Base-by-base conservation (phyloP, 1,284 basidiomycete genomes). In the Ceratobasidium sp. region DNA sequence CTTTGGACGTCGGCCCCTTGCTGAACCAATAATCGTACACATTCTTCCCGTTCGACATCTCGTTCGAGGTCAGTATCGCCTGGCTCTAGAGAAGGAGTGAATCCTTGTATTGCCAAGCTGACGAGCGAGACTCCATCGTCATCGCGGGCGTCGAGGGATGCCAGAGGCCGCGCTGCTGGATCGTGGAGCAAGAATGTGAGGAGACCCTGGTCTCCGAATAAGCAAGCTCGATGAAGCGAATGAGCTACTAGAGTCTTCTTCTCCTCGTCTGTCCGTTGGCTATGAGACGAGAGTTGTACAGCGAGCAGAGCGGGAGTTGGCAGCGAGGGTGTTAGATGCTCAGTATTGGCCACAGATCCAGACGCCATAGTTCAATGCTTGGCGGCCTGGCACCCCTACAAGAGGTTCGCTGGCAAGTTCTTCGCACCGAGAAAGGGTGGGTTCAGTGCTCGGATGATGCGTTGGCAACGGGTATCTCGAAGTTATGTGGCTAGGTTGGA, bases 21-120 rank as follows among this genome's bases (percentile, higher is more conserved):
- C 62, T 90, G 88, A 20, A 96, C 90, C 48, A 98, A 87, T 59
- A 95, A 84, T 70, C 96, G 87, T 1, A 97, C 93, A 78, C 92
- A 94, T 84, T 98, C 96, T 84, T 97, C 95, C 79, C 93, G 88
- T 82, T 96, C 95, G 18, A 95, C 88, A 78, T 94, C 93, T 80
- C 91, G 89, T 79, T 95, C 93, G n/a, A 89, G 88, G 78, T 94
- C 93, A 30, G 55, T 50, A 69, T 91, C 90, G 30, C 94, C 94
- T 48, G 55, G 70, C 27, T 73, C 57, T 18, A 73, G 44, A 10
- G 35, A 60, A 23, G 70, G 70, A 10, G 70, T 73, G 83, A 96
- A 96, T 10, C 93, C 92, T 80, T 94, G 89, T 80, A 96, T 94
- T n/a, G 92, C 87, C 79, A 91, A 88, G 81, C 92, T 94, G 82